Evolutionary conservation across 1,284 basidiomycete genomes (phyloP).

Genomic region (Heterobasidion parviporum): DNA sequence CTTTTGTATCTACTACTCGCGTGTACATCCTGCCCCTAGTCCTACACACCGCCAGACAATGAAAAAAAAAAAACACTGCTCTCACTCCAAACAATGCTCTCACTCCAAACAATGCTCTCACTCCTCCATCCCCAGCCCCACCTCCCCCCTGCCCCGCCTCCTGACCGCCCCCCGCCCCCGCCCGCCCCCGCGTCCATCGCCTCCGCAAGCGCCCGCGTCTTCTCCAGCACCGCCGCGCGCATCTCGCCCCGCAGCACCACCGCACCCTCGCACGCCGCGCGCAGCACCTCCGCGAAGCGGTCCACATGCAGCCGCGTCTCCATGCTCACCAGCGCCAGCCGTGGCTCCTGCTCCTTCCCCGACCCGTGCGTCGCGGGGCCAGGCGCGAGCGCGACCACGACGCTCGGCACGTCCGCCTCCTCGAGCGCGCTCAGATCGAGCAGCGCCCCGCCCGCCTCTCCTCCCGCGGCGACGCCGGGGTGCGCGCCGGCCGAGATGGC

Average conservation of each 20-base stretch:
- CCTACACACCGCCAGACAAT: too few relatives aligned
- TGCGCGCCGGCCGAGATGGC: slow-evolving; percentile 79
- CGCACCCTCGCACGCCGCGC: slow-evolving; percentile 71
- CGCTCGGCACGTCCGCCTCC: slow-evolving; percentile 83
- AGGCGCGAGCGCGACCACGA: slow-evolving; percentile 87
- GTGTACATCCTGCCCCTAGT: neutral
- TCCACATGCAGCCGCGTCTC: slow-evolving; percentile 94
- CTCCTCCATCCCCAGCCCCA: slow-evolving; percentile 13
- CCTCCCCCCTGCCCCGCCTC: slow-evolving; percentile 14
- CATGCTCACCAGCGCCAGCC: slow-evolving; percentile 81
- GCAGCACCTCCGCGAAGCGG: slow-evolving; percentile 85
- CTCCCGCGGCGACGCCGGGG: slow-evolving; percentile 40
- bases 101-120: too few relatives aligned
- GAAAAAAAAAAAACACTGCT: neutral
- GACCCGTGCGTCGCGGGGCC: too few relatives aligned
- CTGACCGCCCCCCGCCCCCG: slow-evolving; percentile 10
- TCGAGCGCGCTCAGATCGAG: slow-evolving; percentile 85
- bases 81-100: too few relatives aligned
- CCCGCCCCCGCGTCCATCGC: slow-evolving; percentile 30
- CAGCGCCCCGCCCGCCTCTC: slow-evolving; percentile 30
- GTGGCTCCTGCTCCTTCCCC: too few relatives aligned
- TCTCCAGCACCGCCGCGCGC: slow-evolving; percentile 60
- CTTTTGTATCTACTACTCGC: too few relatives aligned
- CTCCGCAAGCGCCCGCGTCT: slow-evolving; percentile 56
- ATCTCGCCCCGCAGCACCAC: slow-evolving; percentile 81